Percentiles rank a stretch among this genome's conserved stretches.
These are phyloP conservation scores for Paragyromitra xinjiangensis DNA, from an alignment of 495 filamentous ascomycete species.

Conservation along the genomic window DNA sequence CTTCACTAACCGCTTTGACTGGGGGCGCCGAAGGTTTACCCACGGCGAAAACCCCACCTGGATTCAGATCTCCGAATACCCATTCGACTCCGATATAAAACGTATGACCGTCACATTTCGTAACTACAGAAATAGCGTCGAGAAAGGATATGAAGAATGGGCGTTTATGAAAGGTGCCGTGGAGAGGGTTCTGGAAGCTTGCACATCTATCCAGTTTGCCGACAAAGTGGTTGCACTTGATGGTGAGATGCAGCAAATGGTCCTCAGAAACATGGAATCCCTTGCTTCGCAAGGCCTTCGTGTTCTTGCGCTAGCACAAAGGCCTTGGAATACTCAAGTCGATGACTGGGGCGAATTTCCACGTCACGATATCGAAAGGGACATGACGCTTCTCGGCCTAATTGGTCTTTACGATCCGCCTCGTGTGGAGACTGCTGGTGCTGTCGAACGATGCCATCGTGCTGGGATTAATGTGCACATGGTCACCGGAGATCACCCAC, in stretches of 20 bases:
- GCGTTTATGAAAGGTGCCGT: conserved; percentile 75
- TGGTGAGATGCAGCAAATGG: conserved; percentile 55
- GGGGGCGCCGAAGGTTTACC: conserved; percentile 65
- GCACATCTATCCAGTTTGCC: conserved; percentile 63
- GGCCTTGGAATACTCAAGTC: conserved; percentile 57
- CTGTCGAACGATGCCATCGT: conserved; percentile 69
- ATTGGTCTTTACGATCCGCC: conserved; percentile 70
- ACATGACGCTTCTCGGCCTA: conserved; percentile 67
- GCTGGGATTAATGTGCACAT: conserved; percentile 80
- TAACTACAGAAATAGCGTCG: conserved; percentile 59
- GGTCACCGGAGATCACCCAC: conserved; percentile 75
- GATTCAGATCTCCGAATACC: conserved; percentile 69
- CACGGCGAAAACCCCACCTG: conserved; percentile 65
- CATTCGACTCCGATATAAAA: conserved; percentile 75
- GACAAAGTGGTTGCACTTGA: conserved; percentile 57
- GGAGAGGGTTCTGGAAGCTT: conserved; percentile 68
- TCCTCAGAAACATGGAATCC: conserved; percentile 71
- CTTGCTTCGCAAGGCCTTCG: conserved; percentile 72
- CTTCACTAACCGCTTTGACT: conserved; percentile 70
- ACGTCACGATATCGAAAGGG: conserved; percentile 66
- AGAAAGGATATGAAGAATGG: conserved; percentile 45
- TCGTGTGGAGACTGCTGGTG: conserved; percentile 63
- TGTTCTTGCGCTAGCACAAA: conserved; percentile 70
- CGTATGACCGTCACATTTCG: conserved; percentile 73
- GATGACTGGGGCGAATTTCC: conserved; percentile 62